Conservation (phyloP, 164 flowering plant genomes). For the Dillenia turbinata region DNA sequence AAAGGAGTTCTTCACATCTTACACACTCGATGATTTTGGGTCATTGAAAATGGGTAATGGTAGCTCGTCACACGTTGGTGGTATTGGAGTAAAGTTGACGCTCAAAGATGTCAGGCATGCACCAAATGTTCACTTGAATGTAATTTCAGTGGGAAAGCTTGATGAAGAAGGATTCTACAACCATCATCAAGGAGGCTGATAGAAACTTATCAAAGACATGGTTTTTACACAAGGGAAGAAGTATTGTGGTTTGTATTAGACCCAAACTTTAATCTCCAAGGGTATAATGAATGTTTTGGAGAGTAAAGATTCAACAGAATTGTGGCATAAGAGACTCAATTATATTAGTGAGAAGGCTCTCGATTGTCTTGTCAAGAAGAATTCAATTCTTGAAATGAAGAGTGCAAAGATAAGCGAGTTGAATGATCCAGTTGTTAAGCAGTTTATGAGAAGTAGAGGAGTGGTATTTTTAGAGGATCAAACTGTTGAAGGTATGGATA, state of each 20-base stretch:
- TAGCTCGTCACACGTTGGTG: background rate
- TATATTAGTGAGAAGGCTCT: slow-evolving; percentile 13
- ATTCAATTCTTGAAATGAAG: background rate
- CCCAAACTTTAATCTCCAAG: background rate
- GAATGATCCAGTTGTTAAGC: too few species aligned
- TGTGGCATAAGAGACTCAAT: slow-evolving; percentile 15
- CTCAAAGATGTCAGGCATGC: slow-evolving; percentile 1
- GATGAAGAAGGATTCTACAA: background rate
- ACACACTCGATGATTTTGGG: background rate
- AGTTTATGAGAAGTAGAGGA: too few species aligned
- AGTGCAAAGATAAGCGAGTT: background rate
- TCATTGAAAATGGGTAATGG: background rate
- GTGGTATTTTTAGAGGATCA: too few species aligned
- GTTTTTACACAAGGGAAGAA: slow-evolving; percentile 12
- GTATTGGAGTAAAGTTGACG: background rate
- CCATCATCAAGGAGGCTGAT: background rate
- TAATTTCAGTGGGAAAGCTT: background rate
- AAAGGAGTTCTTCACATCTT: background rate
- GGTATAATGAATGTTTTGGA: slow-evolving; percentile 1
- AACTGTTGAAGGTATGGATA: too few species aligned
- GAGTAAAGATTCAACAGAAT: background rate
- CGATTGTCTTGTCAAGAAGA: background rate
- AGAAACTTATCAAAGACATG: slow-evolving; percentile 1
- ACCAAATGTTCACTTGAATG: background rate
- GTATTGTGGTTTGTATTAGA: background rate